A percentile compares a stretch with the other conserved stretches of the same genome.
phyloP scores from a whole-genome alignment of 192 early-diverging fungal species.

The Kickxella alabastrina region DNA sequence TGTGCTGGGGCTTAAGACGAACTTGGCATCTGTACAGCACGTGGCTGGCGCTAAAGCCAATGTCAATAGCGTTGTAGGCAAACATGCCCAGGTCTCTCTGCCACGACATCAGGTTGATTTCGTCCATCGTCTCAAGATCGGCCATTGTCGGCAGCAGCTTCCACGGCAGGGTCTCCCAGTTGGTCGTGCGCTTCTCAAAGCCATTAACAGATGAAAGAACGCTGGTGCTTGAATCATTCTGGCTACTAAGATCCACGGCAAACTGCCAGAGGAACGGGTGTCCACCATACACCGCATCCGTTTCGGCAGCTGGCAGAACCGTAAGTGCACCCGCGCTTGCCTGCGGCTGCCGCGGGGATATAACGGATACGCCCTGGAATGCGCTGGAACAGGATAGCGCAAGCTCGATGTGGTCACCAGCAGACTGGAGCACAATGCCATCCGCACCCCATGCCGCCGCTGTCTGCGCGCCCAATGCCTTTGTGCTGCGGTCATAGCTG shows the following conservation, averaged over 20 bases:
- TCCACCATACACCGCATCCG: not conserved
- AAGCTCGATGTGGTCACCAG: conserved; percentile 10
- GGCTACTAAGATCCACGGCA: not conserved
- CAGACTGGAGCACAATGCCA: conserved; percentile 9
- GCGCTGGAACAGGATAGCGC: not conserved
- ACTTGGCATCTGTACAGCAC: conserved; percentile 59
- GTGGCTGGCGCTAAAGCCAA: conserved; percentile 62
- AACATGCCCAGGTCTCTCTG: conserved; percentile 46
- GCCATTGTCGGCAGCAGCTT: conserved; percentile 43
- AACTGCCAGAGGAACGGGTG: conserved; percentile 27
- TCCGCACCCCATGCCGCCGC: conserved; percentile 41
- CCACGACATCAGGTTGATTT: conserved; percentile 50
- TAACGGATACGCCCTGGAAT: conserved; percentile 1
- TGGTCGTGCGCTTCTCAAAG: conserved; percentile 39
- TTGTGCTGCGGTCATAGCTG: not conserved
- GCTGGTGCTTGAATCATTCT: not conserved
- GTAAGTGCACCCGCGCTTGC: not conserved
- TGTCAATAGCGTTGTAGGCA: conserved; percentile 56
- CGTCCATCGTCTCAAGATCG: conserved; percentile 50
- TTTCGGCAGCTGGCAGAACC: not conserved
- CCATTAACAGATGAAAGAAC: conserved; percentile 10
- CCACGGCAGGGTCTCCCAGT: conserved; percentile 50
- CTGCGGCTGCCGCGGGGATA: conserved; percentile 20
- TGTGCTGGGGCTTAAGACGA: conserved; percentile 29
- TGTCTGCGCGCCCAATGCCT: not conserved